These are phyloP conservation scores for Amanita jacksonii DNA, from an alignment of 768 basidiomycete species.

Conservation along the genomic window DNA sequence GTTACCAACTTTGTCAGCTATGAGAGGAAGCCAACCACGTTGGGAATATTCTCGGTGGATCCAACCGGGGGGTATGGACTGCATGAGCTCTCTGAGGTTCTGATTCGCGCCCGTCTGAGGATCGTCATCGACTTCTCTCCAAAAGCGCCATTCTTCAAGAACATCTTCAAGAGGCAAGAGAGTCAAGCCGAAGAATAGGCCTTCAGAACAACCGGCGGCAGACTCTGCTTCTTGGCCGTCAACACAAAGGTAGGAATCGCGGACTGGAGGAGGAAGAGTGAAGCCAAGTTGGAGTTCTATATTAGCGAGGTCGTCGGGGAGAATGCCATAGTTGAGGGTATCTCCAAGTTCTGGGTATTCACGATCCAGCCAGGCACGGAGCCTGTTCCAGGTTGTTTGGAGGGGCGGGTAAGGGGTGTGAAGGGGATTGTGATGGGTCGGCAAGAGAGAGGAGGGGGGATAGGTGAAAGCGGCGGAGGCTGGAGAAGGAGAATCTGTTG, in stretches of 20 bases:
- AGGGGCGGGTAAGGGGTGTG: conserved; percentile 66
- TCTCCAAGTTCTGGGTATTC: conserved; percentile 94
- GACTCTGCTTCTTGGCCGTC: conserved; percentile 95
- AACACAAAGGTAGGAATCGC: conserved; percentile 80
- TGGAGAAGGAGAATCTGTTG: conserved; percentile 69
- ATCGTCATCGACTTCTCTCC: conserved; percentile 90
- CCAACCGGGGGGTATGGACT: conserved; percentile 84
- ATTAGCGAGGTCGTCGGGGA: conserved; percentile 67
- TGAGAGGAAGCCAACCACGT: conserved; percentile 93
- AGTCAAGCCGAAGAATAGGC: conserved; percentile 93
- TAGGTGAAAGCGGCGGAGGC: conserved; percentile 60
- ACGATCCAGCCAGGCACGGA: conserved; percentile 70
- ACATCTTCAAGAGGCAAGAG: conserved; percentile 89
- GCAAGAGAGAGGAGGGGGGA: conserved; percentile 64
- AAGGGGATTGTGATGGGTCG: conserved; percentile 49
- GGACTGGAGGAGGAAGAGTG: conserved; percentile 73
- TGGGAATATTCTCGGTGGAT: conserved; percentile 85
- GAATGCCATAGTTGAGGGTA: conserved; percentile 88
- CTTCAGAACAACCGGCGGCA: conserved; percentile 78
- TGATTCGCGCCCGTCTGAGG: conserved; percentile 76
- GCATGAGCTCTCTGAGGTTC: conserved; percentile 66
- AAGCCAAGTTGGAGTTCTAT: conserved; percentile 83
- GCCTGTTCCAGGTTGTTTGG: conserved; percentile 73
- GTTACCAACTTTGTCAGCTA: conserved; percentile 90
- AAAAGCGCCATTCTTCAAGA: conserved; percentile 91